These are phyloP conservation scores for Fusarium miscanthi DNA, from an alignment of 2,329 filamentous ascomycete species.

Conservation along the genomic window DNA sequence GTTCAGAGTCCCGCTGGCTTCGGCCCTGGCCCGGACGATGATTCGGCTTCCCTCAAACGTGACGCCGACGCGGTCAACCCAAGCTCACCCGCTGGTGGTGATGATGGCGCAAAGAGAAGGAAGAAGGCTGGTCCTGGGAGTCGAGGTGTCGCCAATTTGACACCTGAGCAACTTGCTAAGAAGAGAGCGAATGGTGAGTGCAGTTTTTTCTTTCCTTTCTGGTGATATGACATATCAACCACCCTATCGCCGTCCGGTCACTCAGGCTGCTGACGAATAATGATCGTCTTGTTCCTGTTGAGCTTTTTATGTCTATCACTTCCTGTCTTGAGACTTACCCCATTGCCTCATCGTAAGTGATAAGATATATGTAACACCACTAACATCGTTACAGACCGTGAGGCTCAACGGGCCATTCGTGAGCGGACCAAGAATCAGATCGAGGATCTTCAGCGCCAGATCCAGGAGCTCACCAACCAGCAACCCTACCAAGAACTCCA, in stretches of 20 bases:
- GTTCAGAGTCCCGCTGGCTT: slow-evolving; percentile 33
- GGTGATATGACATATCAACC: neutral
- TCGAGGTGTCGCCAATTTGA: slow-evolving; percentile 70
- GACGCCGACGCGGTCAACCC: slow-evolving; percentile 36
- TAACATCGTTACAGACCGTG: slow-evolving; percentile 69
- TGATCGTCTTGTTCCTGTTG: neutral
- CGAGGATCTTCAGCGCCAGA: slow-evolving; percentile 76
- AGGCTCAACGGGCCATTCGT: slow-evolving; percentile 86
- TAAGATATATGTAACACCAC: slow-evolving; percentile 18
- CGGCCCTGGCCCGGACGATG: slow-evolving; percentile 19
- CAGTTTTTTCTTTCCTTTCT: neutral
- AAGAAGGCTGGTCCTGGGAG: slow-evolving; percentile 58
- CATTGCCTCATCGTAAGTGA: slow-evolving; percentile 4
- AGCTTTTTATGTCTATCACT: neutral
- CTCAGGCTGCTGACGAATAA: slow-evolving; percentile 1
- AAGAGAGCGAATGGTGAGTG: slow-evolving; percentile 67
- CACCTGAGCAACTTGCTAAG: slow-evolving; percentile 79
- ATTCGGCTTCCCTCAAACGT: slow-evolving; percentile 33
- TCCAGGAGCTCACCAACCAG: slow-evolving; percentile 80
- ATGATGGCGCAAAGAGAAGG: slow-evolving; percentile 56
- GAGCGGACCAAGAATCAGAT: slow-evolving; percentile 86
- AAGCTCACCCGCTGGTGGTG: slow-evolving; percentile 35
- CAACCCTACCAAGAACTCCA: slow-evolving; percentile 88
- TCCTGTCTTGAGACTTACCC: neutral
- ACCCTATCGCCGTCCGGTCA: neutral